A percentile compares a stretch with the other conserved stretches of the same genome.
Evolutionary conservation across 441 rosid genomes (phyloP).

Genomic region (Croton setiger): DNA sequence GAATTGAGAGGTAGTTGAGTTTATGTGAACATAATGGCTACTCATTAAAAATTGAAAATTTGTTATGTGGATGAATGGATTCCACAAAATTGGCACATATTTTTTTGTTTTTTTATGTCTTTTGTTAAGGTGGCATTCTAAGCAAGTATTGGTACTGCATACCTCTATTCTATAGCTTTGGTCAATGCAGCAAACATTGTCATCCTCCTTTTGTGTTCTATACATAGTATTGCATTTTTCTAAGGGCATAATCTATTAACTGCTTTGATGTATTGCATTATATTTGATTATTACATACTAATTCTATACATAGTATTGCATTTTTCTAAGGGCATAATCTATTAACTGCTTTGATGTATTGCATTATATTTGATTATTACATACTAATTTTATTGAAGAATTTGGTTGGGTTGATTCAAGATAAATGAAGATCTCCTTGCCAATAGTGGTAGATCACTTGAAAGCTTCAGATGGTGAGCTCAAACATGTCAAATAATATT

Average conservation of each 20-base stretch:
- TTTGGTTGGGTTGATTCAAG: constrained; percentile 51
- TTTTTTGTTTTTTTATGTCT: not conserved
- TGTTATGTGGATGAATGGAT: no score
- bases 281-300: no score
- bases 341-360: no score
- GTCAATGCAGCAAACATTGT: not conserved
- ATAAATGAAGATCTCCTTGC: constrained; percentile 76
- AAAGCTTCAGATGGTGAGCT: constrained; percentile 53
- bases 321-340: no score
- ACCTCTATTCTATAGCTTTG: not conserved
- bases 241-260: no score
- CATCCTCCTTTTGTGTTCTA: not conserved
- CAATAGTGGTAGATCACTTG: constrained; percentile 80
- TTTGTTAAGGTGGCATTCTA: constrained; percentile 78
- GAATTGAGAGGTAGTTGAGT: no score
- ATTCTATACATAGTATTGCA: no score
- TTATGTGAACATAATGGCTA: no score
- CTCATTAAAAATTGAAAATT: no score
- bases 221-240: no score
- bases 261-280: no score
- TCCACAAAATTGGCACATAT: not conserved
- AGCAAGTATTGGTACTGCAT: constrained; percentile 56
- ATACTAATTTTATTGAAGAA: not conserved
- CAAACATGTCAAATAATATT: not conserved
- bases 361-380: not conserved